A percentile compares a stretch with the other conserved stretches of the same genome.
Conservation (phyloP, 192 early-diverging fungal species). For the Phlyctochytrium bullatum region DNA sequence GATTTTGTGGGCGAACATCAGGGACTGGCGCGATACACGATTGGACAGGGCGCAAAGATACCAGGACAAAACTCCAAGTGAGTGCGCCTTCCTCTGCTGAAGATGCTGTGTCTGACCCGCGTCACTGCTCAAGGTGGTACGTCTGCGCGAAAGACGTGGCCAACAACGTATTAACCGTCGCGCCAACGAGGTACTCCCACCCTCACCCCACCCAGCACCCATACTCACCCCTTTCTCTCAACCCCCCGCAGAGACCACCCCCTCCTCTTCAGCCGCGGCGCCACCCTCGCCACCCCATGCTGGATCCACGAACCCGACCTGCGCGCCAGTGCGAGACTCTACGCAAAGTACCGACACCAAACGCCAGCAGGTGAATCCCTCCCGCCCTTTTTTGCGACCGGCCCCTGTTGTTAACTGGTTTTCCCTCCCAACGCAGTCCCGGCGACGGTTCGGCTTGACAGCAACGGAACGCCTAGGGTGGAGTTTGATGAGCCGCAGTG, state of each 20-base stretch:
- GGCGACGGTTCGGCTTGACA: not conserved
- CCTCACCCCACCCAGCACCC: no score
- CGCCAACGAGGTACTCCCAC: no score
- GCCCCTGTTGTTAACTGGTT: no score
- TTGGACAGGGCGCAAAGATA: conserved; percentile 76
- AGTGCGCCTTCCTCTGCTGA: no score
- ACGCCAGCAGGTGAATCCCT: conserved; percentile 29
- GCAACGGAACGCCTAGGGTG: conserved; percentile 28
- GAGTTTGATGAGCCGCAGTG: conserved; percentile 54
- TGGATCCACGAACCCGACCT: no score
- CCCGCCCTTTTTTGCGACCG: no score
- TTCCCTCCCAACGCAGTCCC: no score
- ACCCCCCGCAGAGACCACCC: no score
- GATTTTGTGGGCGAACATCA: conserved; percentile 47
- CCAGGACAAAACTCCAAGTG: conserved; percentile 55
- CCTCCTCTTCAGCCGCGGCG: no score
- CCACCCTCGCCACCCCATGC: no score
- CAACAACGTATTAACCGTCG: conserved; percentile 68
- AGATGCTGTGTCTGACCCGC: no score
- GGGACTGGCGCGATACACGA: conserved; percentile 71
- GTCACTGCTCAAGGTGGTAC: conserved; percentile 57
- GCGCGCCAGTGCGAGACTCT: not conserved
- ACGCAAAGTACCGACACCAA: conserved; percentile 55
- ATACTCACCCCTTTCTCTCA: no score
- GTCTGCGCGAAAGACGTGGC: conserved; percentile 65